Conservation (phyloP, 768 basidiomycete species). For the Daedaleopsis sinensis region DNA sequence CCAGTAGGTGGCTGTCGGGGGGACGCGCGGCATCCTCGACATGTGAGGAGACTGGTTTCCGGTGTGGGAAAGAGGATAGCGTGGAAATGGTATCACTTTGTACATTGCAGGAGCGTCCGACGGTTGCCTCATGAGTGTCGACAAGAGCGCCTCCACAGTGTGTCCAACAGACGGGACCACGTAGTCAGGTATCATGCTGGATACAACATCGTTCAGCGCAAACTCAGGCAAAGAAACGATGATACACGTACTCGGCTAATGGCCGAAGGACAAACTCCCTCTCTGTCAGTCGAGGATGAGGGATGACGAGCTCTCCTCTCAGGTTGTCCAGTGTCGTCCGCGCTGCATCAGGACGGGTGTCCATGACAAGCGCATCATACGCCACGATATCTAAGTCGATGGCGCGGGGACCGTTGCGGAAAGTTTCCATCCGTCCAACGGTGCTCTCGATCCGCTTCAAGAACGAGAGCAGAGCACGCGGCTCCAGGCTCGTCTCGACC, state of each 20-base stretch:
- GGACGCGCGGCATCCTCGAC: constrained; percentile 33
- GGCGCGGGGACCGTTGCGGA: constrained; percentile 85
- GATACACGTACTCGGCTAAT: constrained; percentile 74
- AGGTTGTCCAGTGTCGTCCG: constrained; percentile 52
- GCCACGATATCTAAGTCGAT: constrained; percentile 89
- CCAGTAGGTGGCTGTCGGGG: constrained; percentile 56
- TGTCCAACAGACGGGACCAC: constrained; percentile 62
- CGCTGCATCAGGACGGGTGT: constrained; percentile 50
- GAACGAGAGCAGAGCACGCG: constrained; percentile 57
- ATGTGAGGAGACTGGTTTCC: constrained; percentile 11
- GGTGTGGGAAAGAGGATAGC: constrained; percentile 42
- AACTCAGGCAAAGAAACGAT: neutral
- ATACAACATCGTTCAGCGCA: neutral
- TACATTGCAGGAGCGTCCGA: constrained; percentile 52
- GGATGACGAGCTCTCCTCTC: constrained; percentile 74
- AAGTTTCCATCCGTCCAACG: constrained; percentile 79
- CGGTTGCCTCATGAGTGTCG: constrained; percentile 38
- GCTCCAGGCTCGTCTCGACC: constrained; percentile 75
- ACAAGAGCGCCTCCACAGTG: constrained; percentile 50
- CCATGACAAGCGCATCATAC: constrained; percentile 64
- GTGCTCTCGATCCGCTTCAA: constrained; percentile 73
- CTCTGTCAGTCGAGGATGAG: constrained; percentile 81
- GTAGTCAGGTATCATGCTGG: constrained; percentile 79
- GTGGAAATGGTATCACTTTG: constrained; percentile 78
- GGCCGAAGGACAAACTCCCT: constrained; percentile 93